A percentile compares a stretch with the other conserved stretches of the same genome.
These are phyloP conservation scores for Wallacemonas sp. DNA, from an alignment of 208 protist genomes.

Conservation along the genomic window DNA sequence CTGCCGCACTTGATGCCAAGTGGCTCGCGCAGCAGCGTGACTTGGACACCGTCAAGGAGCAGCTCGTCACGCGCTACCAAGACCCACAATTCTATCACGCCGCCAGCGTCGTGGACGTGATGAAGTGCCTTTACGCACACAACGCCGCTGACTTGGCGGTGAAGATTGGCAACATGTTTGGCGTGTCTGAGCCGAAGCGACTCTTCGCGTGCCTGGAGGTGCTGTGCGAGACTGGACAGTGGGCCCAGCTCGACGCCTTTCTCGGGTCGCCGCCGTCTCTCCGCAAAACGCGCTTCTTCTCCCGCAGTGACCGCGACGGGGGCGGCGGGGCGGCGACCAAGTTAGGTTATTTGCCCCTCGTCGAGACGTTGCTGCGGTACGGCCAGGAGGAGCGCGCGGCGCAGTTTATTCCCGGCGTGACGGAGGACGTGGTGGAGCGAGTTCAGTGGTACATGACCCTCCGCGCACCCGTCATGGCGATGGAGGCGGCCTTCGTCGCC, in stretches of 20 bases:
- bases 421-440: conserved; percentile 25
- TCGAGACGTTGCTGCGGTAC: conserved; percentile 32
- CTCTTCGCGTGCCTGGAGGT: conserved; percentile 39
- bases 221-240: conserved; percentile 29
- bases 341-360: conserved; percentile 35
- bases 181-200: conserved; percentile 24
- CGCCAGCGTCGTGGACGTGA: conserved; percentile 25
- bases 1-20: conserved; percentile 1
- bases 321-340: background rate
- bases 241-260: conserved; percentile 28
- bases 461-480: conserved; percentile 32
- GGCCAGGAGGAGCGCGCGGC: conserved; percentile 33
- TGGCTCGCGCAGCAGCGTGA: conserved; percentile 22
- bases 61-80: conserved; percentile 24
- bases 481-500: conserved; percentile 46
- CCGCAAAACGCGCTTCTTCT: conserved; percentile 27
- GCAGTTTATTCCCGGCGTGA: conserved; percentile 39
- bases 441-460: conserved; percentile 55
- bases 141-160: conserved; percentile 20
- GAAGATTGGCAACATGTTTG: conserved; percentile 22
- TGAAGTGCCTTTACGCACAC: conserved; percentile 22
- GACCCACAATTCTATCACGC: conserved; percentile 25
- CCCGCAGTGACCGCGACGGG: background rate
- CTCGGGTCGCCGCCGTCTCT: conserved; percentile 32
- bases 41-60: conserved; percentile 19